Conservation (phyloP, 2,329 filamentous ascomycete species). For the Cladosporium sp. region DNA sequence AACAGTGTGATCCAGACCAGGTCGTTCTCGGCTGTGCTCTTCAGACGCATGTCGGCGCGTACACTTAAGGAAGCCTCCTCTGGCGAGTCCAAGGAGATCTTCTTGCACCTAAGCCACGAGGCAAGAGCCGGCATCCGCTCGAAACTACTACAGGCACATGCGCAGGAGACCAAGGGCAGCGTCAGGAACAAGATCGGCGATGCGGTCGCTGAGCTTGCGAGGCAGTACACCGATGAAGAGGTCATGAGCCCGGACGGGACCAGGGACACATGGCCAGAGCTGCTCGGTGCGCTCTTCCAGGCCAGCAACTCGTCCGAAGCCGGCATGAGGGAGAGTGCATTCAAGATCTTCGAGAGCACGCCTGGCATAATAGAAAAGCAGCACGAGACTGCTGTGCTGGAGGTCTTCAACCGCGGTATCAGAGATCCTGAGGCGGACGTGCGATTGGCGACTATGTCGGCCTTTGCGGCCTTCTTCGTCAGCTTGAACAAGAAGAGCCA, state of each 20-base stretch:
- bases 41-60: slow-evolving; percentile 89
- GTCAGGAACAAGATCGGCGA: slow-evolving; percentile 96
- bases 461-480: slow-evolving; percentile 94
- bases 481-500: slow-evolving; percentile 86
- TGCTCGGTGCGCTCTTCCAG: slow-evolving; percentile 82
- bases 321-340: slow-evolving; percentile 86
- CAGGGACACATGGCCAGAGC: slow-evolving; percentile 76
- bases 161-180: slow-evolving; percentile 67
- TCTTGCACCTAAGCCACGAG: slow-evolving; percentile 72
- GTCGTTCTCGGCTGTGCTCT: slow-evolving; percentile 89
- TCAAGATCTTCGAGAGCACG: slow-evolving; percentile 91
- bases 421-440: slow-evolving; percentile 85
- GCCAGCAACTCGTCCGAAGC: slow-evolving; percentile 83
- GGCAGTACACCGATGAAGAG: slow-evolving; percentile 83
- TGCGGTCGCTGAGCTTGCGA: slow-evolving; percentile 91
- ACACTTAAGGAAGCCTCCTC: slow-evolving; percentile 70
- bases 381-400: slow-evolving; percentile 85
- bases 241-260: slow-evolving; percentile 33
- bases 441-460: slow-evolving; percentile 90
- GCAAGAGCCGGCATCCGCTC: slow-evolving; percentile 77
- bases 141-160: slow-evolving; percentile 77
- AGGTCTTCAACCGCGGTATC: slow-evolving; percentile 88
- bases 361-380: slow-evolving; percentile 95
- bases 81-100: slow-evolving; percentile 76
- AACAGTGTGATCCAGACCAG: slow-evolving; percentile 62